phyloP scores from a whole-genome alignment of 78 protist species.

The Chrysochromulina tobinii region DNA sequence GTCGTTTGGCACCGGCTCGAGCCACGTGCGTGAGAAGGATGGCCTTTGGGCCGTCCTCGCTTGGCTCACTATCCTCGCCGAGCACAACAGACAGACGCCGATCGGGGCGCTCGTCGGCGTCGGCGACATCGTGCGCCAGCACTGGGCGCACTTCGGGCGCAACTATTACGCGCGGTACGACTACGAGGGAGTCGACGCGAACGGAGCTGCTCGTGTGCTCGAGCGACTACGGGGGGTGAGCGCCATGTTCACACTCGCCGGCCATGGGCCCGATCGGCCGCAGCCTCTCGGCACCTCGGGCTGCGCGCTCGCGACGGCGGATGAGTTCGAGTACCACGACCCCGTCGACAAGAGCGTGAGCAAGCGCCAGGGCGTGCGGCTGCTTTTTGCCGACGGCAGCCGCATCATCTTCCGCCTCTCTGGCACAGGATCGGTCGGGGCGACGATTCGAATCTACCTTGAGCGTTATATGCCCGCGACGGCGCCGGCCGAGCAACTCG shows the following conservation, averaged over 20 bases:
- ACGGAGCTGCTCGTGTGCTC: slow-evolving; percentile 69
- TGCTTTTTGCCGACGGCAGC: slow-evolving; percentile 78
- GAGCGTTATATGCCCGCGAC: slow-evolving; percentile 69
- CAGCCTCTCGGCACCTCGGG: background rate
- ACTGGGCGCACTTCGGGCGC: slow-evolving; percentile 90
- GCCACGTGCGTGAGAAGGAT: slow-evolving; percentile 97
- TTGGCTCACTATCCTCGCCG: slow-evolving; percentile 82
- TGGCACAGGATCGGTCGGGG: slow-evolving; percentile 94
- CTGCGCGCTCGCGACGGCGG: slow-evolving; percentile 29
- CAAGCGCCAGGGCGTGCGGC: slow-evolving; percentile 46
- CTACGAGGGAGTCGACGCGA: slow-evolving; percentile 81
- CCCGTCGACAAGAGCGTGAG: slow-evolving; percentile 79
- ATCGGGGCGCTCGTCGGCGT: slow-evolving; percentile 66
- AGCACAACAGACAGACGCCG: background rate
- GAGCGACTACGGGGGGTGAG: background rate
- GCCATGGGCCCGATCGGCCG: too few relatives aligned
- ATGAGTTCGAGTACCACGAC: slow-evolving; percentile 84
- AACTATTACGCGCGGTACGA: slow-evolving; percentile 88
- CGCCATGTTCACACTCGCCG: too few relatives aligned
- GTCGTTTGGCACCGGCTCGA: slow-evolving; percentile 83
- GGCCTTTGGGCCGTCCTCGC: slow-evolving; percentile 80
- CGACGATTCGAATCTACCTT: slow-evolving; percentile 91
- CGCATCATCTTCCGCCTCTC: slow-evolving; percentile 87
- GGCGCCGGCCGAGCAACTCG: background rate
- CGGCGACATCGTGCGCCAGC: slow-evolving; percentile 62